Evolutionary conservation across 2,329 filamentous ascomycete species (phyloP).

Genomic region (Cryoendolithus antarcticus): DNA sequence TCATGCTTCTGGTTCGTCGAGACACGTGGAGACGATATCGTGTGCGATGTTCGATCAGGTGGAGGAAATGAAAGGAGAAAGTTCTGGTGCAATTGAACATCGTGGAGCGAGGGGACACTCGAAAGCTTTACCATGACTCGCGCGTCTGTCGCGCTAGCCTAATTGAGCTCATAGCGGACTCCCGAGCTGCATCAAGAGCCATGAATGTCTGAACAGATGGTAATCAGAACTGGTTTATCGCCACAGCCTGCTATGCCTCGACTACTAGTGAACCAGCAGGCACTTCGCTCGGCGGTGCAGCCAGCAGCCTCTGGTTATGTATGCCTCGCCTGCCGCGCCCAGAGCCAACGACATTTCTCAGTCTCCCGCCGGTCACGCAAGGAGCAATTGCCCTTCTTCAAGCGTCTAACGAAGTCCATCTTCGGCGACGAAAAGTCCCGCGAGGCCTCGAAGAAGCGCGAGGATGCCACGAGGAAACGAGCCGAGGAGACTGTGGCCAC

Average conservation of each 20-base stretch:
- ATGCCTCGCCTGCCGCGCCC: slow-evolving; percentile 18
- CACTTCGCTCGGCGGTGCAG: slow-evolving; percentile 13
- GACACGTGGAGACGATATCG: too few relatives aligned
- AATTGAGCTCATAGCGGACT: too few relatives aligned
- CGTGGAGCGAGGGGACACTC: too few relatives aligned
- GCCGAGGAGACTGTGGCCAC: slow-evolving; percentile 4
- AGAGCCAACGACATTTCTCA: slow-evolving; percentile 14
- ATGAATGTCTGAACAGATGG: too few relatives aligned
- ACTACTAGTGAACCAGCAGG: slow-evolving; percentile 11
- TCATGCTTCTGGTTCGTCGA: too few relatives aligned
- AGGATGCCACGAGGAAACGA: slow-evolving; percentile 9
- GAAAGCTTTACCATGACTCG: too few relatives aligned
- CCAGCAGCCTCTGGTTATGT: slow-evolving; percentile 11
- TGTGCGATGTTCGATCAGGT: too few relatives aligned
- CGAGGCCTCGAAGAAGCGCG: slow-evolving; percentile 7
- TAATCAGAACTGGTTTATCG: too few relatives aligned
- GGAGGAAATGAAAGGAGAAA: too few relatives aligned
- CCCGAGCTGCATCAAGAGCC: too few relatives aligned
- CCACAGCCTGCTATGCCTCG: slow-evolving; percentile 4
- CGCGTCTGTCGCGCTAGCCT: too few relatives aligned
- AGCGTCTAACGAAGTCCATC: slow-evolving; percentile 12
- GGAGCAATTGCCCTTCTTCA: slow-evolving; percentile 12
- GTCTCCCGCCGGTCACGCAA: slow-evolving; percentile 5
- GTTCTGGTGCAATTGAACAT: too few relatives aligned
- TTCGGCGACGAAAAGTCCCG: slow-evolving; percentile 17